phyloP scores from a whole-genome alignment of 83 land plant genomes.

The Picea mariana region DNA sequence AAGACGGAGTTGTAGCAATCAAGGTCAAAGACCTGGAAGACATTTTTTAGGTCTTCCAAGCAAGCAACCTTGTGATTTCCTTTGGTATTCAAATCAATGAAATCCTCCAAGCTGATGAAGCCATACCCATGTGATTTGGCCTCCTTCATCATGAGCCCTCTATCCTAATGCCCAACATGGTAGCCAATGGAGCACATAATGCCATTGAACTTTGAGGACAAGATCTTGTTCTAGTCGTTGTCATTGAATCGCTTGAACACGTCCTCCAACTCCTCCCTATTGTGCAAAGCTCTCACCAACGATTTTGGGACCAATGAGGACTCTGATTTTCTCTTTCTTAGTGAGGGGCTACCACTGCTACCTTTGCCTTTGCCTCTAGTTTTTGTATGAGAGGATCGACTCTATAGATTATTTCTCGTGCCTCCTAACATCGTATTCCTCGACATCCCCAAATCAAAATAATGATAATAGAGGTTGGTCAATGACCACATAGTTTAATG shows the following conservation, averaged over 20 bases:
- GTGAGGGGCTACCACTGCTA: too few relatives aligned
- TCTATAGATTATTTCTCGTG: too few relatives aligned
- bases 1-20: constrained; percentile 46
- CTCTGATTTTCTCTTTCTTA: too few relatives aligned
- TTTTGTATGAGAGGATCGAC: too few relatives aligned
- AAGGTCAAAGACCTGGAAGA: constrained; percentile 45
- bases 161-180: constrained; percentile 28
- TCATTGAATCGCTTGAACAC: constrained; percentile 38
- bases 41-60: constrained; percentile 28
- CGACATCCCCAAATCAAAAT: too few relatives aligned
- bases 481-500: too few relatives aligned
- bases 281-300: too few relatives aligned
- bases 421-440: too few relatives aligned
- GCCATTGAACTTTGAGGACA: constrained; percentile 35
- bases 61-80: neutral
- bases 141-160: constrained; percentile 38
- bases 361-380: too few relatives aligned
- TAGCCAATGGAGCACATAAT: constrained; percentile 41
- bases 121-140: constrained; percentile 51
- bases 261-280: neutral
- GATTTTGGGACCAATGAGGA: too few relatives aligned
- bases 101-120: constrained; percentile 42
- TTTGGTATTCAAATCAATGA: constrained; percentile 8
- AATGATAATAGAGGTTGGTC: too few relatives aligned
- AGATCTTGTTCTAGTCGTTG: constrained; percentile 40